phyloP scores from a whole-genome alignment of 2,329 filamentous ascomycete species.

The Fusarium lateritium region DNA sequence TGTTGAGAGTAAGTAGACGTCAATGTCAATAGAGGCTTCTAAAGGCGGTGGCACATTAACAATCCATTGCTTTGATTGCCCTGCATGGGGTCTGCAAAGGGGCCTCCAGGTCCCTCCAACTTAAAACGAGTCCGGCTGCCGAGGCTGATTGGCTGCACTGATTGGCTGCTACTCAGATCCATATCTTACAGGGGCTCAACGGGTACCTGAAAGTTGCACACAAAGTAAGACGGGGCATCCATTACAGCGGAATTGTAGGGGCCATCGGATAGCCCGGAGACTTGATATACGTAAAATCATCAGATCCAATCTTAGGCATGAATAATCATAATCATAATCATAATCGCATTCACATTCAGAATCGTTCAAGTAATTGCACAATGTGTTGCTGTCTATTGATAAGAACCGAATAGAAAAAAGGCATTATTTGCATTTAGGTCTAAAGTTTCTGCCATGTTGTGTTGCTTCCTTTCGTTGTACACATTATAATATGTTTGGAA shows the following conservation, averaged over 20 bases:
- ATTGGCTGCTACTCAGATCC: slow-evolving; percentile 4
- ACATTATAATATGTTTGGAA: slow-evolving; percentile 46
- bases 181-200: slow-evolving; percentile 26
- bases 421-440: slow-evolving; percentile 45
- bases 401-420: slow-evolving; percentile 16
- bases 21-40: slow-evolving; percentile 4
- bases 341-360: background rate
- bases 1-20: slow-evolving; percentile 5
- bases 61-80: slow-evolving; percentile 7
- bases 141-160: slow-evolving; percentile 26
- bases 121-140: slow-evolving; percentile 5
- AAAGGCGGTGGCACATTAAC: slow-evolving; percentile 18
- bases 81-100: slow-evolving; percentile 28
- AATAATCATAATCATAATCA: background rate
- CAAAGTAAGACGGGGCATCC: slow-evolving; percentile 12
- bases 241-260: slow-evolving; percentile 13
- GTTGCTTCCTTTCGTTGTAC: slow-evolving; percentile 49
- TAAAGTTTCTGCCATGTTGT: slow-evolving; percentile 46
- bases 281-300: slow-evolving; percentile 23
- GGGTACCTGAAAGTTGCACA: slow-evolving; percentile 28
- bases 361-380: too few species aligned
- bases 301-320: background rate
- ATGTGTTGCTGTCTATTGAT: background rate
- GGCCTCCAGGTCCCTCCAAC: slow-evolving; percentile 29
- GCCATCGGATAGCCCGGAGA: slow-evolving; percentile 30